Percentiles rank a stretch among this genome's conserved stretches.
Conservation (phyloP, 768 basidiomycete species). For the Hericium coralloides region DNA sequence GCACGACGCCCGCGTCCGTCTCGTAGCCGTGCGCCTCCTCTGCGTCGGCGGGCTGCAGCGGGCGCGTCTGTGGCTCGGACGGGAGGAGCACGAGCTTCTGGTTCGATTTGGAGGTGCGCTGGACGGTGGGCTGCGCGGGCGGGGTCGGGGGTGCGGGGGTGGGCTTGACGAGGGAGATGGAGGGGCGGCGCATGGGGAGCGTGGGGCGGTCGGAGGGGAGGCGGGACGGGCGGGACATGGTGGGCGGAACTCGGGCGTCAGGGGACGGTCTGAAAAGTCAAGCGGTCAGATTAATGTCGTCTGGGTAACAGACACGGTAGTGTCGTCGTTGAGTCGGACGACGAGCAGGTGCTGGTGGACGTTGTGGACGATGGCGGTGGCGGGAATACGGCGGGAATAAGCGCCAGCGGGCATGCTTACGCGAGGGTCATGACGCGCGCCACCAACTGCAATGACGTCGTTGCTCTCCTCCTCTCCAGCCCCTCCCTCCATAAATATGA, state of each 20-base stretch:
- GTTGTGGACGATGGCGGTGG: no score
- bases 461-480: no score
- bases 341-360: no score
- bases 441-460: no score
- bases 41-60: slow-evolving; percentile 24
- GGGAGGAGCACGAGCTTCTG: slow-evolving; percentile 89
- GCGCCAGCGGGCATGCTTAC: no score
- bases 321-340: no score
- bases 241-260: not conserved
- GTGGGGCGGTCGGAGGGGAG: not conserved
- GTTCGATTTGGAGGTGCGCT: slow-evolving; percentile 83
- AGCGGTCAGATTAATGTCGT: no score
- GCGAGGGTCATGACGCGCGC: no score
- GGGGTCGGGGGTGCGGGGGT: not conserved
- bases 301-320: no score
- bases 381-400: no score
- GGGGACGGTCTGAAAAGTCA: no score
- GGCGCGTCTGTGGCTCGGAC: slow-evolving; percentile 81
- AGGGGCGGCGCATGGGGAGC: not conserved
- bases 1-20: slow-evolving; percentile 1
- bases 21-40: slow-evolving; percentile 1
- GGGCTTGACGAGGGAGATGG: not conserved
- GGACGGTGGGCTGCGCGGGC: slow-evolving; percentile 13
- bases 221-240: not conserved
- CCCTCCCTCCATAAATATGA: no score